Evolutionary conservation across 495 filamentous ascomycete species (phyloP), one percentile per base, ranked within the genome.

Genomic region (Lepraria neglecta): DNA sequence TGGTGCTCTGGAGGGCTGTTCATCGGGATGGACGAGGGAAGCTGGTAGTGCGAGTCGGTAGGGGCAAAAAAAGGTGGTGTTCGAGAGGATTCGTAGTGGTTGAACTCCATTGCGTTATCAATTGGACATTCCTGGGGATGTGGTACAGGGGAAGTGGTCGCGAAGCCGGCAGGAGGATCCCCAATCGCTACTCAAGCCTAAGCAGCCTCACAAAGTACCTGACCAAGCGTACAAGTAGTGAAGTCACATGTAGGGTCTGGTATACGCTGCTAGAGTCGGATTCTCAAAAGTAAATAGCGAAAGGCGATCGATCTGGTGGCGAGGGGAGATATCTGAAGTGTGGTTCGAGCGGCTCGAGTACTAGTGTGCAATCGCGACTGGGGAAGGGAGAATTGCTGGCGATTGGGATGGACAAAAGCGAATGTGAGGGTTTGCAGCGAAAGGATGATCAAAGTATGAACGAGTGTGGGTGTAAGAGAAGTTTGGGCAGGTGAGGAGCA

Each of bases 11-110:
- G 61, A 40, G 61, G 42, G 6, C 38, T 30, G n/a, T 56, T 45
- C 19, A 38, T 56, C n/a, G 50, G 51, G 31, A 46, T 33, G 17
- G 59, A 40, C 7, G 21, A 45, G 0, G 51, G 51, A 0, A 61
- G 69, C 65, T 77, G 77, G 69, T 53, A 60, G 30, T 21, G 47
- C 17, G 58, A 53, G 48, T 60, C 58, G n/a, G 58, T n/a, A 43
- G 58, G 10, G 10, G 47, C 35, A 51, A 60, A 60, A 38, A 50
- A 42, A 24, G 58, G 51, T 24, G 40, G 35, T 17, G 58, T 50
- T 45, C 15, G 58, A 45, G 47, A 42, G 4, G 42, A 60, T 53
- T 60, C 58, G 48, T 31, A 60, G 15, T 42, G 58, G 50, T n/a
- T 60, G 24, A 52, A 51, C 11, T 38, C 58, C 58, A 60, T 60